phyloP scores from a whole-genome alignment of 805 yeast species.

The Hanseniaspora occidentalis region DNA sequence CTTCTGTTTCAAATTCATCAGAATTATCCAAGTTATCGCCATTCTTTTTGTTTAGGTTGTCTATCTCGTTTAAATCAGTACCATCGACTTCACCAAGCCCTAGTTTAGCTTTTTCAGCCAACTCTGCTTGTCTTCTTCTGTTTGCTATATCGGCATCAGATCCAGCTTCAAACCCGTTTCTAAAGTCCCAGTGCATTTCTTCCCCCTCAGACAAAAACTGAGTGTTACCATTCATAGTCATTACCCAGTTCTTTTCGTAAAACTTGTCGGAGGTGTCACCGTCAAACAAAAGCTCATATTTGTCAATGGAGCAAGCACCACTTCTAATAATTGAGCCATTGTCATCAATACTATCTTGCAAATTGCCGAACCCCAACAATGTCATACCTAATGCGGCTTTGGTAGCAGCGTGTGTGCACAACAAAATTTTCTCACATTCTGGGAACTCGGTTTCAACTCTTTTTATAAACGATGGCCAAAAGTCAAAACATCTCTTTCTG shows the following conservation, averaged over 20 bases:
- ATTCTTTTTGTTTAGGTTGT: not conserved
- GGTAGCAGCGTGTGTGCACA: conserved; percentile 91
- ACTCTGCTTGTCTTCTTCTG: conserved; percentile 27
- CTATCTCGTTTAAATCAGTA: conserved; percentile 4
- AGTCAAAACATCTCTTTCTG: conserved; percentile 42
- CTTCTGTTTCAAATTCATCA: conserved; percentile 28
- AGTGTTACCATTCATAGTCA: conserved; percentile 60
- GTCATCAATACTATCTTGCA: conserved; percentile 38
- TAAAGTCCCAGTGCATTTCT: conserved; percentile 90
- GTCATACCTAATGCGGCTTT: conserved; percentile 81
- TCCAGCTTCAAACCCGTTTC: conserved; percentile 71
- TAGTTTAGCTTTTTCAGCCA: conserved; percentile 11
- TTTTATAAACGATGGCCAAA: conserved; percentile 46
- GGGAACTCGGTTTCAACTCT: conserved; percentile 47
- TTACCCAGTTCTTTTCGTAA: conserved; percentile 34
- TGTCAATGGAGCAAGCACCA: conserved; percentile 78
- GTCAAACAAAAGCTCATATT: conserved; percentile 28
- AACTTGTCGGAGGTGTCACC: conserved; percentile 9
- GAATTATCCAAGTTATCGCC: conserved; percentile 5
- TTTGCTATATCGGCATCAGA: conserved; percentile 70
- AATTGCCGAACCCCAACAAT: conserved; percentile 39
- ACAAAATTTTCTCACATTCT: conserved; percentile 43
- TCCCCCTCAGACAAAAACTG: conserved; percentile 66
- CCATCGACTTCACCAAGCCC: conserved; percentile 3
- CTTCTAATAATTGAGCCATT: conserved; percentile 45